Evolutionary conservation across 129 eudicot species (phyloP).

Genomic region (Pseudognaphalium luteoalbum): DNA sequence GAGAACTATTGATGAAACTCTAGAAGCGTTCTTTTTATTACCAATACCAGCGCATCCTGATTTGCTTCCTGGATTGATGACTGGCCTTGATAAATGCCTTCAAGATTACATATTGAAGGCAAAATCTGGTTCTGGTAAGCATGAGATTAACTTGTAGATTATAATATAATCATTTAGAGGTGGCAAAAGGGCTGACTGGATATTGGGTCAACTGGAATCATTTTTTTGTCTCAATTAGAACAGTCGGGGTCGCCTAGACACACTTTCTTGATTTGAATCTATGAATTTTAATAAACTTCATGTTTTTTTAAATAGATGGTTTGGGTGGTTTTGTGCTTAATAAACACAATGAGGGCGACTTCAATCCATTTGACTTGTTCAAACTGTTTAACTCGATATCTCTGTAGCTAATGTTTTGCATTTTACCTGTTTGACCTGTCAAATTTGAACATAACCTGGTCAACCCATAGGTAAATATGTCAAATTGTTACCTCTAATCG

Average conservation of each 20-base stretch:
- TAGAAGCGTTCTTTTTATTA: constrained; percentile 81
- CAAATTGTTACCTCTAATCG: neutral
- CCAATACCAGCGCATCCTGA: constrained; percentile 82
- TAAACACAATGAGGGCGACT: neutral
- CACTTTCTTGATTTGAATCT: neutral
- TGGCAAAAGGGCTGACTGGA: neutral
- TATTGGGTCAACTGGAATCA: neutral
- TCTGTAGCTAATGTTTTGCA: constrained; percentile 5
- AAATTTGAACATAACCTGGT: neutral
- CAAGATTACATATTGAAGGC: constrained; percentile 65
- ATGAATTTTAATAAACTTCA: neutral
- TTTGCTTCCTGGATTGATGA: constrained; percentile 63
- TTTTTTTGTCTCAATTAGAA: neutral
- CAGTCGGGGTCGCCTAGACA: neutral
- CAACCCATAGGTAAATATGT: neutral
- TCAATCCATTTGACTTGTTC: neutral
- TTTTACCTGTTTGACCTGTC: constrained; percentile 3
- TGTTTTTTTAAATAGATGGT: neutral
- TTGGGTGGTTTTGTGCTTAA: neutral
- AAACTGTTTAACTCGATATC: neutral
- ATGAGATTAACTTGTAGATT: constrained; percentile 22
- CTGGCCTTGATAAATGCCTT: constrained; percentile 76
- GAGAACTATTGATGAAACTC: constrained; percentile 71
- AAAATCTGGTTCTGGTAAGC: constrained; percentile 79
- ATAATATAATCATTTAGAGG: neutral